These are phyloP conservation scores for Moesziomyces globuligerus DNA, from an alignment of 1,284 basidiomycete species.

Conservation along the genomic window DNA sequence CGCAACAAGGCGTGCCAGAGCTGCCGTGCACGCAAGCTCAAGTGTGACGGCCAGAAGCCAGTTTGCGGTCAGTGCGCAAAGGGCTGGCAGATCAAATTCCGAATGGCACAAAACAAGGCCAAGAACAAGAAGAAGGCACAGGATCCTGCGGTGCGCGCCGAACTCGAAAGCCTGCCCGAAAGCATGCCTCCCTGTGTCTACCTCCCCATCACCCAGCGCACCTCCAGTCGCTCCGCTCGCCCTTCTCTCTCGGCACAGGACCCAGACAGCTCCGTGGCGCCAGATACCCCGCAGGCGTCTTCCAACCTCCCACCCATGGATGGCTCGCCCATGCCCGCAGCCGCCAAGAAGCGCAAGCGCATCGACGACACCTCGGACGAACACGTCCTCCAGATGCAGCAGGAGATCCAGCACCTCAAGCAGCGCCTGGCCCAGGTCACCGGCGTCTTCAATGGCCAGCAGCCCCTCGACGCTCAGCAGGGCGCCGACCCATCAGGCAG, in stretches of 20 bases:
- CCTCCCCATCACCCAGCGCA: constrained; percentile 44
- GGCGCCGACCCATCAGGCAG: constrained; percentile 20
- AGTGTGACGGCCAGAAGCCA: constrained; percentile 57
- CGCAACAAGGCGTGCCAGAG: constrained; percentile 58
- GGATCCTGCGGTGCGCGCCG: constrained; percentile 36
- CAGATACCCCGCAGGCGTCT: constrained; percentile 18
- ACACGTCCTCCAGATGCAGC: constrained; percentile 36
- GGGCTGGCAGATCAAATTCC: constrained; percentile 56
- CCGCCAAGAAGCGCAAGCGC: constrained; percentile 47
- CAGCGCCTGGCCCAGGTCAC: constrained; percentile 43
- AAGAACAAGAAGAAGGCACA: constrained; percentile 50
- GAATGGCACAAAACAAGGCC: constrained; percentile 51
- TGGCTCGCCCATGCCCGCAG: constrained; percentile 34
- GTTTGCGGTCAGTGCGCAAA: constrained; percentile 58
- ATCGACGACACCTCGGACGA: constrained; percentile 33
- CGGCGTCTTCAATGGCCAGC: constrained; percentile 37
- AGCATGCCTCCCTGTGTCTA: constrained; percentile 51
- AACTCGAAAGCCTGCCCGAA: constrained; percentile 45
- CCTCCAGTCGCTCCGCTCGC: constrained; percentile 31
- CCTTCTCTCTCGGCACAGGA: constrained; percentile 30
- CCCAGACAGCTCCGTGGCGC: constrained; percentile 18
- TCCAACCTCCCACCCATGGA: constrained; percentile 25
- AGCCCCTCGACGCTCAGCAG: constrained; percentile 17
- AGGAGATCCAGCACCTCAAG: constrained; percentile 47
- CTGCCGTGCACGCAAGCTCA: constrained; percentile 59